Conservation (phyloP, 2,329 filamentous ascomycete species). For the Capronia coronata region DNA sequence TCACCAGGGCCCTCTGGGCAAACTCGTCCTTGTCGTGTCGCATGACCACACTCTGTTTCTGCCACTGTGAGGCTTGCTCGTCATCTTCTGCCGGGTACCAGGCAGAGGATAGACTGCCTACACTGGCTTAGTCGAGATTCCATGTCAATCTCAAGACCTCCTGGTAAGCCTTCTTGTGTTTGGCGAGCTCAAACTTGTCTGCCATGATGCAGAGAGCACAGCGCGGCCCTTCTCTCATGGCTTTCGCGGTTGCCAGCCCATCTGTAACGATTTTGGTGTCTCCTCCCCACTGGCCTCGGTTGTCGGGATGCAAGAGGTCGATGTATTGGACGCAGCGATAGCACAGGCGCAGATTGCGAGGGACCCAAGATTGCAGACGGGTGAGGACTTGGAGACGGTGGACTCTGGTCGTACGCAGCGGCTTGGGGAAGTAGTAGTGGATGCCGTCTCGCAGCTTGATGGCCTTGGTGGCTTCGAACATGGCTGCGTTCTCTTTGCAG, state of each 20-base stretch:
- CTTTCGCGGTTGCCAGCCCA: slow-evolving; percentile 6
- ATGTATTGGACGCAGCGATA: slow-evolving; percentile 22
- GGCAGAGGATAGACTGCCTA: background rate
- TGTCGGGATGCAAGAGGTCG: slow-evolving; percentile 3
- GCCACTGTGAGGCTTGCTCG: too few species aligned
- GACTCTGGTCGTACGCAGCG: slow-evolving; percentile 6
- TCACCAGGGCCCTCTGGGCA: background rate
- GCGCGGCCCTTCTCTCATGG: slow-evolving; percentile 17
- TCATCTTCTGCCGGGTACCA: background rate
- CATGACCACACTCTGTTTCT: background rate
- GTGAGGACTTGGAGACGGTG: slow-evolving; percentile 23
- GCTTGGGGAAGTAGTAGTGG: slow-evolving; percentile 6
- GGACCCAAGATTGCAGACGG: slow-evolving; percentile 16
- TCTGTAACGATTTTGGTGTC: background rate
- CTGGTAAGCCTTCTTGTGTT: slow-evolving; percentile 10
- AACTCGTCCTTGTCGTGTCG: background rate
- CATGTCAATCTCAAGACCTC: slow-evolving; percentile 15
- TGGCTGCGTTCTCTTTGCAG: slow-evolving; percentile 21
- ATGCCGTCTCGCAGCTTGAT: background rate
- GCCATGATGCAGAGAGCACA: slow-evolving; percentile 19
- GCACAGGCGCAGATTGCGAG: slow-evolving; percentile 21
- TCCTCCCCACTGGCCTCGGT: slow-evolving; percentile 17
- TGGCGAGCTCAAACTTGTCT: slow-evolving; percentile 5
- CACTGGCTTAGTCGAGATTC: background rate
- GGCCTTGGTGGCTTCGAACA: slow-evolving; percentile 16